These are phyloP conservation scores for Capsicum chinense DNA, from an alignment of 257 asterid genomes.

Conservation along the genomic window DNA sequence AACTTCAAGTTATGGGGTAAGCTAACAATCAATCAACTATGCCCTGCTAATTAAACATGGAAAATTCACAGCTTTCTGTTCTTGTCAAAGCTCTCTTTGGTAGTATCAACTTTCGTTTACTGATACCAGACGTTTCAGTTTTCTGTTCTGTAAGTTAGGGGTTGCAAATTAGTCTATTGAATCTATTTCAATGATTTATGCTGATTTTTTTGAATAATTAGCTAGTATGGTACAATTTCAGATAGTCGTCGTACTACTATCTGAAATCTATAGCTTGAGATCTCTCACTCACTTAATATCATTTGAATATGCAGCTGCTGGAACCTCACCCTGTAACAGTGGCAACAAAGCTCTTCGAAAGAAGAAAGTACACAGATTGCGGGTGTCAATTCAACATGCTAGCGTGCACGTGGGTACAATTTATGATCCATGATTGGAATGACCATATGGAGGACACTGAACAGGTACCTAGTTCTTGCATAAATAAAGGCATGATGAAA, in stretches of 20 bases:
- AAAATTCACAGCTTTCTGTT: neutral
- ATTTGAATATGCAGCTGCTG: slow-evolving; percentile 44
- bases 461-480: slow-evolving; percentile 16
- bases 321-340: slow-evolving; percentile 70
- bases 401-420: slow-evolving; percentile 75
- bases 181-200: neutral
- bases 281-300: slow-evolving; percentile 16
- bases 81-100: neutral
- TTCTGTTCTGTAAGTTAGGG: neutral
- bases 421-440: slow-evolving; percentile 78
- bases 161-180: slow-evolving; percentile 3
- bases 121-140: neutral
- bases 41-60: slow-evolving; percentile 33
- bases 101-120: neutral
- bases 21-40: neutral
- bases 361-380: slow-evolving; percentile 48
- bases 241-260: neutral
- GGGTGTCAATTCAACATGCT: slow-evolving; percentile 71
- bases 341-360: slow-evolving; percentile 62
- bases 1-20: slow-evolving; percentile 20
- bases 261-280: neutral
- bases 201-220: neutral
- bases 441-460: slow-evolving; percentile 64
- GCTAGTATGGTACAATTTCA: neutral
- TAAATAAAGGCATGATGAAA: no score